Conservation (phyloP, 176 grass and related monocot species). For the Aegilops umbellulata region DNA sequence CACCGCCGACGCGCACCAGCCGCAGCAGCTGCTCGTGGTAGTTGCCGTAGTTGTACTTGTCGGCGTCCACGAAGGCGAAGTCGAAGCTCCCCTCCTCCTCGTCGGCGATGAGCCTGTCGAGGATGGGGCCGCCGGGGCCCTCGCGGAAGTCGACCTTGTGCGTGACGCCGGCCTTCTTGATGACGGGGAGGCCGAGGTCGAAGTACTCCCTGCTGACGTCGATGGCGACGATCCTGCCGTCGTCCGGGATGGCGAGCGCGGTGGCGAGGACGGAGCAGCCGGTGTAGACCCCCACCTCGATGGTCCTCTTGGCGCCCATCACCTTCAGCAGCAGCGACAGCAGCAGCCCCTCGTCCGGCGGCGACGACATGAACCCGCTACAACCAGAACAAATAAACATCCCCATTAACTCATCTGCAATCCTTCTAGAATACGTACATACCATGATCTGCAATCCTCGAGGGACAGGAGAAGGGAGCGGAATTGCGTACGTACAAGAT, state of each 20-base stretch:
- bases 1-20: slow-evolving; percentile 59
- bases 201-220: slow-evolving; percentile 39
- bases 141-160: slow-evolving; percentile 72
- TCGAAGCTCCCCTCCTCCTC: slow-evolving; percentile 53
- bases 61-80: slow-evolving; percentile 75
- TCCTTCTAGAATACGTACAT: too few species aligned
- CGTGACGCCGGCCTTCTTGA: slow-evolving; percentile 46
- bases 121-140: slow-evolving; percentile 28
- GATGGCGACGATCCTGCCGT: slow-evolving; percentile 61
- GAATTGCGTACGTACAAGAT: slow-evolving; percentile 38
- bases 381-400: background rate
- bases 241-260: slow-evolving; percentile 66
- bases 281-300: slow-evolving; percentile 85
- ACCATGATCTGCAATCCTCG: background rate
- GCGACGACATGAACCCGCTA: slow-evolving; percentile 48
- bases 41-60: slow-evolving; percentile 49
- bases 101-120: slow-evolving; percentile 26
- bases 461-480: background rate
- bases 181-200: slow-evolving; percentile 45
- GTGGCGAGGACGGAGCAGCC: slow-evolving; percentile 78
- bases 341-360: slow-evolving; percentile 53
- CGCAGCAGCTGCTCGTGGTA: slow-evolving; percentile 60
- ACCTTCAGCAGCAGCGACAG: slow-evolving; percentile 69
- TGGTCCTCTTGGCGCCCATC: slow-evolving; percentile 63
- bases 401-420: background rate